phyloP scores from a whole-genome alignment of 257 asterid genomes.

The Solanum bulbocastanum region DNA sequence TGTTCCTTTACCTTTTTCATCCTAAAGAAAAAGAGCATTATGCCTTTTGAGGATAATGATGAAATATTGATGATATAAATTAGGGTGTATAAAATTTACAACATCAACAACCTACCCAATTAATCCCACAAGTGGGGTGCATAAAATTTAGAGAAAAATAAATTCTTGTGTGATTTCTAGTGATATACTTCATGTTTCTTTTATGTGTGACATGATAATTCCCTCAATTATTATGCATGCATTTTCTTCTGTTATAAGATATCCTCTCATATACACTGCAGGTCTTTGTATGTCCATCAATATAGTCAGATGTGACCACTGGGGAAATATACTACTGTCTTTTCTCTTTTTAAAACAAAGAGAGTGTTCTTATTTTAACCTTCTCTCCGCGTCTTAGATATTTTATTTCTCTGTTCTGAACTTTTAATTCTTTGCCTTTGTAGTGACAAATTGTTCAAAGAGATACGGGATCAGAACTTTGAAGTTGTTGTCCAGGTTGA shows the following conservation, averaged over 20 bases:
- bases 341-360: background rate
- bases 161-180: background rate
- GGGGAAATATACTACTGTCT: background rate
- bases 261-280: background rate
- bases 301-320: background rate
- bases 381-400: background rate
- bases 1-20: background rate
- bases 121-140: background rate
- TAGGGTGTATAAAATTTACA: background rate
- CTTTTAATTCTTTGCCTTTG: background rate
- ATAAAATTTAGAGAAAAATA: background rate
- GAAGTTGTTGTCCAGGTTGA: conserved; percentile 98
- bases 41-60: background rate
- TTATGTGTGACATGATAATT: background rate
- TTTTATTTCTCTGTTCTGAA: background rate
- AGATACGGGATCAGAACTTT: conserved; percentile 91
- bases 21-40: background rate
- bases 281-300: background rate
- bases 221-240: background rate
- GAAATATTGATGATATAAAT: background rate
- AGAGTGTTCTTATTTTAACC: background rate
- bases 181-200: background rate
- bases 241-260: background rate
- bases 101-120: background rate
- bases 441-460: conserved; percentile 96